Conservation (phyloP, 2,329 filamentous ascomycete species). For the Aureobasidium lini region DNA sequence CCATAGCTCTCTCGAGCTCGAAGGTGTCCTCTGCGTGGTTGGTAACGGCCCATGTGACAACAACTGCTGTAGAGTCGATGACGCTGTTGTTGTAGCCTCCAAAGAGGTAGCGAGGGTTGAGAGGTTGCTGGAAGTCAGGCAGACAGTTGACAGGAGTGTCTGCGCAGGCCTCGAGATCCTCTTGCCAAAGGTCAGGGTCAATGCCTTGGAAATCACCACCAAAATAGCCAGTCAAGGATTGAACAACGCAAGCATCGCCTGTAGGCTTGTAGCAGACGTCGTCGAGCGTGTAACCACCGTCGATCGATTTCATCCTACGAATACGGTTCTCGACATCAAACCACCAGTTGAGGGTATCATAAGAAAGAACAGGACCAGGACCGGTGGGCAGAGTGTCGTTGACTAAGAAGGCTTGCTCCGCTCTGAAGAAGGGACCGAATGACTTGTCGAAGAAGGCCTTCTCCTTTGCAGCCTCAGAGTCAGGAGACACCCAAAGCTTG, state of each 20-base stretch:
- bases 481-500: slow-evolving; percentile 91
- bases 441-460: slow-evolving; percentile 89
- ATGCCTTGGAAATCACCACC: slow-evolving; percentile 57
- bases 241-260: slow-evolving; percentile 80
- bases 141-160: slow-evolving; percentile 75
- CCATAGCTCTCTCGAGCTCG: slow-evolving; percentile 66
- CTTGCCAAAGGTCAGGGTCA: slow-evolving; percentile 61
- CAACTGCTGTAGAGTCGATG: slow-evolving; percentile 68
- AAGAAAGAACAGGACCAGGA: slow-evolving; percentile 71
- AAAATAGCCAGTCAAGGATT: slow-evolving; percentile 89
- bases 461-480: slow-evolving; percentile 81
- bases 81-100: slow-evolving; percentile 67
- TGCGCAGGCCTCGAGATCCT: slow-evolving; percentile 64
- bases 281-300: slow-evolving; percentile 61
- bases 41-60: slow-evolving; percentile 90
- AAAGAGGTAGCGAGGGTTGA: slow-evolving; percentile 77
- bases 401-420: slow-evolving; percentile 87
- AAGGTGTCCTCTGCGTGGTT: slow-evolving; percentile 70
- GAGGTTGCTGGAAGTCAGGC: slow-evolving; percentile 79
- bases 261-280: slow-evolving; percentile 94
- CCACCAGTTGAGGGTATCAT: slow-evolving; percentile 90
- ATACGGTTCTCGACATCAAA: slow-evolving; percentile 79
- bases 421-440: slow-evolving; percentile 93
- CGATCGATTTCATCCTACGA: slow-evolving; percentile 59
- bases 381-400: slow-evolving; percentile 66